Evolutionary conservation across 306 rosid genomes (phyloP).

Genomic region (Cicer chorassanicum): DNA sequence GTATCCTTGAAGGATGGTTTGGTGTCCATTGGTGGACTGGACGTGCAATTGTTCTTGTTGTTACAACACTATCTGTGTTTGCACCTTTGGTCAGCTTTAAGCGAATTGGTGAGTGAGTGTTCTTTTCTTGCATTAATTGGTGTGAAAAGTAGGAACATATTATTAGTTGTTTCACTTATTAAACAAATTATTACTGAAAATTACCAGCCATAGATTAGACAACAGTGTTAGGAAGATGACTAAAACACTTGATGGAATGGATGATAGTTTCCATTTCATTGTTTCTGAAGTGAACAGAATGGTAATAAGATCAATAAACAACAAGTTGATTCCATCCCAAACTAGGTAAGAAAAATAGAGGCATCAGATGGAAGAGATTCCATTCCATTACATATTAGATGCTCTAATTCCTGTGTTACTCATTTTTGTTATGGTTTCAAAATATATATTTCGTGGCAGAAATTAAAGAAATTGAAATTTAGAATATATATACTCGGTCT

Average conservation of each 20-base stretch:
- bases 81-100: constrained; percentile 77
- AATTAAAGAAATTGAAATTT: too few relatives aligned
- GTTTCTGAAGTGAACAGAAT: not conserved
- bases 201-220: not conserved
- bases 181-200: not conserved
- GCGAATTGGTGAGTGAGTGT: constrained; percentile 70
- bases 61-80: constrained; percentile 66
- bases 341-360: not conserved
- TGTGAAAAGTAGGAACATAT: not conserved
- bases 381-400: constrained; percentile 1
- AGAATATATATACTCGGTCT: too few relatives aligned
- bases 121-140: constrained; percentile 20
- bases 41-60: constrained; percentile 60
- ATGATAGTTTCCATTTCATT: not conserved
- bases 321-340: constrained; percentile 6
- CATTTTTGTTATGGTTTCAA: too few relatives aligned
- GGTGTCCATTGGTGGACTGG: constrained; percentile 89
- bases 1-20: constrained; percentile 92
- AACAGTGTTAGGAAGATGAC: constrained; percentile 6
- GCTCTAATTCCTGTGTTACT: not conserved
- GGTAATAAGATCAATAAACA: not conserved
- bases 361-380: not conserved
- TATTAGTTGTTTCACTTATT: not conserved
- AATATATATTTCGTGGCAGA: too few relatives aligned
- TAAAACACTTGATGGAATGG: not conserved